Conservation (phyloP, 2,329 filamentous ascomycete genomes). For the Diaporthe amygdali region DNA sequence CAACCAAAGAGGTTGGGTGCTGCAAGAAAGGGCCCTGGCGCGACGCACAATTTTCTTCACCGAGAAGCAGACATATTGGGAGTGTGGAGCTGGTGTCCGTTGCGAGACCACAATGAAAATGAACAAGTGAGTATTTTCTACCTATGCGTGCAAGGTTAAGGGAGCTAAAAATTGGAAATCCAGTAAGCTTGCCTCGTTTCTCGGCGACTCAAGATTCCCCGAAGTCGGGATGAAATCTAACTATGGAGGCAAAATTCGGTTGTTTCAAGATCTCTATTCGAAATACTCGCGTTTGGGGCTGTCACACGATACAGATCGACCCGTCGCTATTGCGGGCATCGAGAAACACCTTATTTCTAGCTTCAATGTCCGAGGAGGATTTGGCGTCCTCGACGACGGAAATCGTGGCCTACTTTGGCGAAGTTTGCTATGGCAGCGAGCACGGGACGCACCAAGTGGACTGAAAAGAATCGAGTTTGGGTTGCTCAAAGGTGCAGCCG, state of each 20-base stretch:
- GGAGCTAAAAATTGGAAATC: not conserved
- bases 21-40: conserved; percentile 43
- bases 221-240: not conserved
- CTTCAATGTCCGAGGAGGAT: not conserved
- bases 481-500: not conserved
- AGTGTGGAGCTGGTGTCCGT: conserved; percentile 41
- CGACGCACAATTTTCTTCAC: conserved; percentile 45
- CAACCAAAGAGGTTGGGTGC: conserved; percentile 43
- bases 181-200: conserved; percentile 27
- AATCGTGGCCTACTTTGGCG: conserved; percentile 28
- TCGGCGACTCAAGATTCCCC: conserved; percentile 35
- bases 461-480: not conserved
- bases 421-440: conserved; percentile 36
- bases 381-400: not conserved
- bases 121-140: conserved; percentile 35
- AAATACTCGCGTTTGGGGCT: conserved; percentile 35
- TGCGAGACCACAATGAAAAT: conserved; percentile 41
- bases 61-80: conserved; percentile 42
- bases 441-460: not conserved
- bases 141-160: not conserved
- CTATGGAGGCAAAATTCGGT: conserved; percentile 27
- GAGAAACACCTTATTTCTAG: not conserved
- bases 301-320: conserved; percentile 29
- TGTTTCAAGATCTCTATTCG: conserved; percentile 31
- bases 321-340: conserved; percentile 36